These are phyloP conservation scores for Silene coronaria DNA, from an alignment of 179 eudicot genomes.

Conservation along the genomic window DNA sequence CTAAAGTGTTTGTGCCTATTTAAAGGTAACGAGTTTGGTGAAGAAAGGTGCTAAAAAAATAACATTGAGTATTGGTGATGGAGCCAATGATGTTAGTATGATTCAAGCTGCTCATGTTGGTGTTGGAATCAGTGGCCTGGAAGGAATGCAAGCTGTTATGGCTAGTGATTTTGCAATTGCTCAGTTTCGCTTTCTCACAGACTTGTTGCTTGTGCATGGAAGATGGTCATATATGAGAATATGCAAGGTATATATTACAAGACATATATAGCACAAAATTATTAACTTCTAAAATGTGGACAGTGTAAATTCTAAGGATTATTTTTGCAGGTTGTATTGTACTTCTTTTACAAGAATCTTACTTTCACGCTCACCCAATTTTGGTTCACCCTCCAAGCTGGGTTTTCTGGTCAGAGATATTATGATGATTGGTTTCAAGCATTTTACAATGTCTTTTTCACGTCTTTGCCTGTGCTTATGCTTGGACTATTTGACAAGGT, in stretches of 20 bases:
- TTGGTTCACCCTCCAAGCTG: constrained; percentile 91
- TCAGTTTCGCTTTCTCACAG: constrained; percentile 90
- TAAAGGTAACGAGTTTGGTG: constrained; percentile 90
- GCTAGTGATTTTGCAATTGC: constrained; percentile 99
- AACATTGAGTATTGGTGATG: constrained; percentile 95
- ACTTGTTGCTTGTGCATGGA: constrained; percentile 94
- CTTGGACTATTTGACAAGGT: constrained; percentile 98
- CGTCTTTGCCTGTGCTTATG: constrained; percentile 86
- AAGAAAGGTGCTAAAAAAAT: constrained; percentile 85
- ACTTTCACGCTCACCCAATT: constrained; percentile 88
- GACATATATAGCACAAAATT: background rate
- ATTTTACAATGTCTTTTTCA: constrained; percentile 83
- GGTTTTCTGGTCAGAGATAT: constrained; percentile 93
- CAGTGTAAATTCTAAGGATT: background rate
- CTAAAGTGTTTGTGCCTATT: constrained; percentile 11
- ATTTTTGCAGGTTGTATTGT: constrained; percentile 74
- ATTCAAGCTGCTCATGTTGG: constrained; percentile 99
- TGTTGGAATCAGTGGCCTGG: constrained; percentile 94
- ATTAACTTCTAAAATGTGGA: background rate
- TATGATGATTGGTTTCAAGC: constrained; percentile 99
- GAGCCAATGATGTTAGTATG: constrained; percentile 99
- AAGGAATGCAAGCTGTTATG: constrained; percentile 99
- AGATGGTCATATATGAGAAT: constrained; percentile 94
- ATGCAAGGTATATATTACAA: constrained; percentile 62
- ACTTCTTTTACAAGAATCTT: constrained; percentile 95